Conservation (phyloP, 2,329 filamentous ascomycete species). For the Exserohilum rostratum region DNA sequence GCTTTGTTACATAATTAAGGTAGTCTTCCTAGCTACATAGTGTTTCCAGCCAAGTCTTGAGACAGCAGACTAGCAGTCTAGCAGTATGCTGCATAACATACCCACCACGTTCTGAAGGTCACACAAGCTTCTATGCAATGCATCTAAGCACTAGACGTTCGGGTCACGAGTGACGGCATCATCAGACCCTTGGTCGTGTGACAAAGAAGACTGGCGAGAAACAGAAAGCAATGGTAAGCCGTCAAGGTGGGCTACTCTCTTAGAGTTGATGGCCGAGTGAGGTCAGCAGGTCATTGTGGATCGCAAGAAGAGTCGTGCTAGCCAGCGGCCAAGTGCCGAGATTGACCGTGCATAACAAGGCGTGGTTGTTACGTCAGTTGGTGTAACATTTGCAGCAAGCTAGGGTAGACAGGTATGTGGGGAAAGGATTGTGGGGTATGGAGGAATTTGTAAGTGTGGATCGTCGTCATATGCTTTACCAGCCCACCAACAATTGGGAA, state of each 20-base stretch:
- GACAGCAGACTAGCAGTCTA: not conserved
- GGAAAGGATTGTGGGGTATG: not conserved
- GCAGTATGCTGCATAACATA: not conserved
- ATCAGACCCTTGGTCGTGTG: constrained; percentile 1
- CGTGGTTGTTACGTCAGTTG: not conserved
- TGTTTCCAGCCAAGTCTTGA: too few relatives aligned
- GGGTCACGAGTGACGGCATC: not conserved
- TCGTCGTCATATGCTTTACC: not conserved
- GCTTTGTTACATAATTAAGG: too few relatives aligned
- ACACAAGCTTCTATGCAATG: not conserved
- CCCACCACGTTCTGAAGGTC: not conserved
- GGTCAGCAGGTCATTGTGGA: constrained; percentile 1
- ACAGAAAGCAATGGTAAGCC: not conserved
- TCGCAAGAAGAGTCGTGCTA: not conserved
- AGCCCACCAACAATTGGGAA: too few relatives aligned
- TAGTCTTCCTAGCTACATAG: too few relatives aligned
- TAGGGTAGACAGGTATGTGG: not conserved
- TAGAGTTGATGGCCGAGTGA: not conserved
- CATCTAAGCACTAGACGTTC: not conserved
- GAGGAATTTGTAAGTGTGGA: not conserved
- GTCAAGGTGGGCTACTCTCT: not conserved
- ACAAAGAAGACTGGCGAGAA: not conserved
- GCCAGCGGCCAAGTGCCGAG: constrained; percentile 1
- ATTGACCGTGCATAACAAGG: not conserved
- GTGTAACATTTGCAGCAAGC: not conserved